Conservation (phyloP, 495 filamentous ascomycete genomes). For the Podospora sp. region DNA sequence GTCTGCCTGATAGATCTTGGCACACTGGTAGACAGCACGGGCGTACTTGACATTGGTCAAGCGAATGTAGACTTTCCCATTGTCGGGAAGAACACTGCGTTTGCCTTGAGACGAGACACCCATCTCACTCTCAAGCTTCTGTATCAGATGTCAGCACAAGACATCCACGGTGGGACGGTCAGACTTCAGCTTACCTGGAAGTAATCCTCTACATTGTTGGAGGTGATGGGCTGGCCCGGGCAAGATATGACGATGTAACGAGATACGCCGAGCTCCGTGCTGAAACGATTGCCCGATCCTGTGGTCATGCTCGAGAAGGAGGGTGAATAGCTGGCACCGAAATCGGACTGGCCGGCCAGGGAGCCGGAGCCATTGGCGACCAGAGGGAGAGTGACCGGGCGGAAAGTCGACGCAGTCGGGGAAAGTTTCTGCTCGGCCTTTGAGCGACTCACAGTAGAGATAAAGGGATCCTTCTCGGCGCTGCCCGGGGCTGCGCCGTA, state of each 20-base stretch:
- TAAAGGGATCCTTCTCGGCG: constrained; percentile 49
- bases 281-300: constrained; percentile 25
- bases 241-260: constrained; percentile 43
- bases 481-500: constrained; percentile 15
- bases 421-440: constrained; percentile 49
- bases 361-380: constrained; percentile 39
- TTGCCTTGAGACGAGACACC: constrained; percentile 35
- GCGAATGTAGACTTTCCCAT: constrained; percentile 52
- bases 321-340: constrained; percentile 1
- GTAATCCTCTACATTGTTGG: constrained; percentile 38
- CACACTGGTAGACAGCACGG: constrained; percentile 47
- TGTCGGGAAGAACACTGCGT: constrained; percentile 31
- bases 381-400: constrained; percentile 39
- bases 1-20: constrained; percentile 46
- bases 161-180: not conserved
- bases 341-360: constrained; percentile 15
- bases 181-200: constrained; percentile 38
- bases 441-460: constrained; percentile 29
- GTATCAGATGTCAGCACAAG: not conserved
- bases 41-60: constrained; percentile 63
- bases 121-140: constrained; percentile 39
- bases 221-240: constrained; percentile 27
- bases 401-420: constrained; percentile 52
- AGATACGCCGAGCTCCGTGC: constrained; percentile 43
- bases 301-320: constrained; percentile 9